Evolutionary conservation across 2,329 filamentous ascomycete species (phyloP), one percentile per base, ranked within the genome.

Genomic region (Emericellopsis cladophorae): DNA sequence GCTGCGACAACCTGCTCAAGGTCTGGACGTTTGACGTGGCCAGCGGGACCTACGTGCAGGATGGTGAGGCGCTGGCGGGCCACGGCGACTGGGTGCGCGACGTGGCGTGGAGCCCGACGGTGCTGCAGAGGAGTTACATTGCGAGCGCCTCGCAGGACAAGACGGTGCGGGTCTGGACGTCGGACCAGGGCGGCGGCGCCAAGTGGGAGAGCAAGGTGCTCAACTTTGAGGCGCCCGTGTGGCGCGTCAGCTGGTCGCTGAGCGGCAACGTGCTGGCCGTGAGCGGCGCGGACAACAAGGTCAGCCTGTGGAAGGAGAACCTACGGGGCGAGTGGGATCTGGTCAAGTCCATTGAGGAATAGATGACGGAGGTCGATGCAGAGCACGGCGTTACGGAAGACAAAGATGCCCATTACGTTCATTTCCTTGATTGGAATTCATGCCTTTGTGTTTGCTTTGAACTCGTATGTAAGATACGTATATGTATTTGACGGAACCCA

Each of bases 231-330:
- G 79, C 83, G 5, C 81, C 89, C 37, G 76, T 95, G 44, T 98
- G 92, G 92, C 80, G 92, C 42, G 92, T 95, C 36, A 95, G 87
- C 71, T 98, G 92, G 92, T 95, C 88, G 53, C 70, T 96, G 57
- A 95, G 87, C 61, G 92, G 92, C 40, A 98, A 98, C 59, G 89
- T 96, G 16, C 71, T 98, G 52, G 92, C 92, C 9, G 87, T 95
- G 46, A 92, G 84, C 57, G 87, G 87, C 32, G 86, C 84, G 22
- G 90, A 98, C 65, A 98, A 98, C 71, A 89, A 93, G 67, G 89
- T 98, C 42, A 93, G 83, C 41, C 64, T 98, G 60, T 98, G 90
- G 90, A 98, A 96, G 74, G 92, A 98, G 74, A 94, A 94, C 59
- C 68, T 98, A 52, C 84, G 84, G 59, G 92, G 92, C 42, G 86